Base-by-base conservation (phyloP, 2,329 filamentous ascomycete species). In the Ustulina deusta region DNA sequence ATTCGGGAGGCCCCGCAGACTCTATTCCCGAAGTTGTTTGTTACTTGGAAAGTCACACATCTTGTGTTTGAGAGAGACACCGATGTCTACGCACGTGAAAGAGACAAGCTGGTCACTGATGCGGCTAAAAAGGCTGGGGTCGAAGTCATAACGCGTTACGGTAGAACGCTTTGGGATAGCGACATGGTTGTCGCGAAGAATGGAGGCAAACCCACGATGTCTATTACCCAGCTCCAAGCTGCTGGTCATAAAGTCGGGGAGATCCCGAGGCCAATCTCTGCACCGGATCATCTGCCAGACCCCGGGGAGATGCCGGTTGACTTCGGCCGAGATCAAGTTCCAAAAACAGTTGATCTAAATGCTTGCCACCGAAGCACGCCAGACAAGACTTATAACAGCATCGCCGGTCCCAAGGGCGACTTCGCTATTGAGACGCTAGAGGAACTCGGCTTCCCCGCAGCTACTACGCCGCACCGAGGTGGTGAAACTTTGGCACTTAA, bases 41-140 rank as follows among this genome's bases (percentile, higher is more conserved):
- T 88, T 72, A 85, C 86, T 20, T 94, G 91, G 92, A 85, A 86
- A 1, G 88, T 93, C 29, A 92, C 91, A 0, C 91, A 94, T 78
- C 79, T 94, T 5, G 91, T 93, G 0, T 94, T 93, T 73, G 92
- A 94, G 76, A 91, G 90, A 74, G 92, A 94, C 73, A 93, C 91
- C 0, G 92, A 94, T 80, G 83, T 89, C 0, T 94, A 94, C 79
- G 91, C 83, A 4, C 83, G 86, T 17, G 85, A 88, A 46, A 81
- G 92, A 57, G 92, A 94, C 77, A 83, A 82, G 1, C 79, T 81
- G 20, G 84, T 94, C 11, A 79, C 84, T 38, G 78, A 83, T 17
- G 79, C 89, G n/a, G 91, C 91, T 4, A 81, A 85, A 71, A 80
- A 87, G 52, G 88, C 89, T 0, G 91, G 91, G 1, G 89, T 94